Percentiles rank a stretch among this genome's conserved stretches.
phyloP scores from a whole-genome alignment of 1,284 basidiomycete genomes.

The Leucocoprinus gongylophorus region DNA sequence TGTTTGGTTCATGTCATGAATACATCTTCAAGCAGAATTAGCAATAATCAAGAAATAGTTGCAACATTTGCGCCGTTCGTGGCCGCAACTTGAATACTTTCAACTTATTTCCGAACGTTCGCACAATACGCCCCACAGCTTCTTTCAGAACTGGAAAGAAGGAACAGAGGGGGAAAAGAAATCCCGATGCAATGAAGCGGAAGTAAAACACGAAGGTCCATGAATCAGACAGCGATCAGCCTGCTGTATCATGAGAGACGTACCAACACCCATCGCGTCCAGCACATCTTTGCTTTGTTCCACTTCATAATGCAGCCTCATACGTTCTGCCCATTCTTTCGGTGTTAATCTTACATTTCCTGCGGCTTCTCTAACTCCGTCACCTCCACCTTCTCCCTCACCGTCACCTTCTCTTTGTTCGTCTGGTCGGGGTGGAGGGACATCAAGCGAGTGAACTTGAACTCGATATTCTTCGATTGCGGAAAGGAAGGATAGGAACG shows the following conservation, averaged over 20 bases:
- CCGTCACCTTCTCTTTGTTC: conserved; percentile 24
- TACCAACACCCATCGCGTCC: conserved; percentile 54
- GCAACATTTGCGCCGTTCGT: conserved; percentile 54
- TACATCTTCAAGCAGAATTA: conserved; percentile 12
- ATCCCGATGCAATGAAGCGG: conserved; percentile 7
- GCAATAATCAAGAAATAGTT: conserved; percentile 63
- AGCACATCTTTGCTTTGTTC: conserved; percentile 48
- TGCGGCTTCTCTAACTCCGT: background rate
- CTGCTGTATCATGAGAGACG: conserved; percentile 19
- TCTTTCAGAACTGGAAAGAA: conserved; percentile 56
- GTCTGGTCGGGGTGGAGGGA: conserved; percentile 4
- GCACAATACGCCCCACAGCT: conserved; percentile 57
- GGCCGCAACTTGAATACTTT: conserved; percentile 73
- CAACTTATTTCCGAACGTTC: conserved; percentile 71
- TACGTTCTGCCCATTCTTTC: conserved; percentile 21
- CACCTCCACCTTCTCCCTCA: conserved; percentile 20
- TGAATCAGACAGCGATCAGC: background rate
- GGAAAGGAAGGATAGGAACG: conserved; percentile 56
- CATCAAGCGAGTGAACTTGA: conserved; percentile 30
- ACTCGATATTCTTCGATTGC: conserved; percentile 58
- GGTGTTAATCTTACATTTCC: background rate
- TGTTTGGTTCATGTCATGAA: too few species aligned
- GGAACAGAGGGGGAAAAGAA: background rate
- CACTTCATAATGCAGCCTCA: conserved; percentile 37
- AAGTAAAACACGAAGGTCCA: background rate